Conservation (phyloP, 352 stramenopile species). For the Blastocystis sp. region DNA sequence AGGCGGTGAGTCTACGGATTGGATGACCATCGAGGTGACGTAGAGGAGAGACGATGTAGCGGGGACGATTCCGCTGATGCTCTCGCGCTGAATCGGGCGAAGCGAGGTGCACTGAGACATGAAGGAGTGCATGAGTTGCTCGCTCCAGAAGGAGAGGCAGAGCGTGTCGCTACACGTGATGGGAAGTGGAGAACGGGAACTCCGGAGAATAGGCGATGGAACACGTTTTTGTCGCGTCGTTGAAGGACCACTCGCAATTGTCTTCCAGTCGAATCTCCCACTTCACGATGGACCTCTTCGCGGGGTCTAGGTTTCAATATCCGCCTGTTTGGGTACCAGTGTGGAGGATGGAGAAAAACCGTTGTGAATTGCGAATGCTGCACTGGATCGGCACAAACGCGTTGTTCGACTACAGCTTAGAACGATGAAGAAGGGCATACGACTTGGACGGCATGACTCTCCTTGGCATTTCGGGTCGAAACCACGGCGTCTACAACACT, state of each 20-base stretch:
- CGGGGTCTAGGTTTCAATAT: background rate
- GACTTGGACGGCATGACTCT: background rate
- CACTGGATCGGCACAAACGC: background rate
- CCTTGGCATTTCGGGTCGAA: background rate
- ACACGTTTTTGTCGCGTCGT: background rate
- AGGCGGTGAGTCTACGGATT: background rate
- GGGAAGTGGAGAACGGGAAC: background rate
- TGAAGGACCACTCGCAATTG: background rate
- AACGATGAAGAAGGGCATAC: background rate
- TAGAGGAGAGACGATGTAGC: slow-evolving; percentile 23
- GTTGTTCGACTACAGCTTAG: background rate
- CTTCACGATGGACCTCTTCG: background rate
- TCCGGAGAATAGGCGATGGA: background rate
- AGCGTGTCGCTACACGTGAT: background rate
- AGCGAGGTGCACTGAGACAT: background rate
- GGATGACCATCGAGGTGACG: background rate
- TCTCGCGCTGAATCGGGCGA: background rate
- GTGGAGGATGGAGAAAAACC: background rate
- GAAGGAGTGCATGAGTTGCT: background rate
- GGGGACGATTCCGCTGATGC: slow-evolving; percentile 11
- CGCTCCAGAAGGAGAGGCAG: slow-evolving; percentile 22
- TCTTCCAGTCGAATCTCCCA: background rate
- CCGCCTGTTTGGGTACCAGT: no score
- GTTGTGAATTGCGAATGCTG: background rate
- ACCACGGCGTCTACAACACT: background rate